These are phyloP conservation scores for Mycena vitilis DNA, from an alignment of 768 basidiomycete genomes.

Conservation along the genomic window DNA sequence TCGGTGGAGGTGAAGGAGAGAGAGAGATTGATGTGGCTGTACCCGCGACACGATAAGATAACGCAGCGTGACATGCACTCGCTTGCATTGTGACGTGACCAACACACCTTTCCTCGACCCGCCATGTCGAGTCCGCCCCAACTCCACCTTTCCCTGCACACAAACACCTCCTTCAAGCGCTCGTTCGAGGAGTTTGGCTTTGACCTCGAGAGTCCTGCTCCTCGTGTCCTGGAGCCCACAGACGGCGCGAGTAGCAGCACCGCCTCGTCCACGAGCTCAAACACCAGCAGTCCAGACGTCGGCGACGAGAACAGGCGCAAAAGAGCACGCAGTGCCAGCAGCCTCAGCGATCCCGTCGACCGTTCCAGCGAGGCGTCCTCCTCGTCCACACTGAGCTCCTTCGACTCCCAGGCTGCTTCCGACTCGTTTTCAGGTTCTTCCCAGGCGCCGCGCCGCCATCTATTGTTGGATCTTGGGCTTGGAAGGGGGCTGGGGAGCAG, in stretches of 20 bases:
- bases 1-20: neutral
- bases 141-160: constrained; percentile 63
- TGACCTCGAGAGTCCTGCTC: constrained; percentile 59
- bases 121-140: constrained; percentile 55
- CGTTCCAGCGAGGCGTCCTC: constrained; percentile 50
- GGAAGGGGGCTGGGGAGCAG: constrained; percentile 32
- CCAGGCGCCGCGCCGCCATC: constrained; percentile 28
- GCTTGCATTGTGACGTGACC: too few species aligned
- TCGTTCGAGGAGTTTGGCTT: constrained; percentile 69
- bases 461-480: constrained; percentile 29
- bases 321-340: constrained; percentile 66
- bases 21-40: neutral
- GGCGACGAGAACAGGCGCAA: constrained; percentile 66
- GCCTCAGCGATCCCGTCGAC: constrained; percentile 54
- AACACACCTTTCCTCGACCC: neutral
- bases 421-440: constrained; percentile 24
- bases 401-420: constrained; percentile 19
- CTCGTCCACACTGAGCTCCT: constrained; percentile 50
- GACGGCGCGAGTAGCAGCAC: constrained; percentile 28
- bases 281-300: constrained; percentile 25
- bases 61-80: too few species aligned
- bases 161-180: constrained; percentile 67
- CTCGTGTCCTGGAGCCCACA: constrained; percentile 16
- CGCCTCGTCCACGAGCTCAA: constrained; percentile 17
- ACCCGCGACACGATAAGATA: too few species aligned